Conservation (phyloP, 2,329 filamentous ascomycete species). For the Arthrobotrys megalospora region DNA sequence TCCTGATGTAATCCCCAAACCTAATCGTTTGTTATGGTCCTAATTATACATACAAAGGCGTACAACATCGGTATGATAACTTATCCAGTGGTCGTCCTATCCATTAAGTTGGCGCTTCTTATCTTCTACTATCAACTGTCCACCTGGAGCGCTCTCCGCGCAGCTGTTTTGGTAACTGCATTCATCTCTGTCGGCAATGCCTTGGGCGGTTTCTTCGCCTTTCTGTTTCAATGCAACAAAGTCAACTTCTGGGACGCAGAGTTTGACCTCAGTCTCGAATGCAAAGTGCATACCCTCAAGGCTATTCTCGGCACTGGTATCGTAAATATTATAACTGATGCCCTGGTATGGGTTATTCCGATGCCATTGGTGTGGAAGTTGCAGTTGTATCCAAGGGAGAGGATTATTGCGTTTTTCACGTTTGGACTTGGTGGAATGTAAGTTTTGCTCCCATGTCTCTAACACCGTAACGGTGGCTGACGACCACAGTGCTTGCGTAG, state of each 20-base stretch:
- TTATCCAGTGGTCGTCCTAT: constrained; percentile 36
- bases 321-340: constrained; percentile 49
- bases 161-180: constrained; percentile 35
- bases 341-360: constrained; percentile 48
- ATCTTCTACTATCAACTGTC: constrained; percentile 52
- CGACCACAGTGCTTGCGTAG: constrained; percentile 40
- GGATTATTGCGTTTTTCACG: constrained; percentile 39
- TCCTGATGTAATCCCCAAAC: neutral
- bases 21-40: neutral
- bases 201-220: constrained; percentile 43
- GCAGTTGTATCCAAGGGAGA: constrained; percentile 43
- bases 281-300: constrained; percentile 39
- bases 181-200: constrained; percentile 40
- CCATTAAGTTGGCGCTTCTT: constrained; percentile 33
- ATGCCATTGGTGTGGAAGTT: constrained; percentile 53
- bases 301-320: constrained; percentile 48
- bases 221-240: constrained; percentile 34
- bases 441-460: neutral
- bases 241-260: constrained; percentile 47
- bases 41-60: constrained; percentile 16
- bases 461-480: neutral
- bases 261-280: constrained; percentile 33
- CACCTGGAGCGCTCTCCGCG: constrained; percentile 34
- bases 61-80: constrained; percentile 51
- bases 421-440: constrained; percentile 50